Percentiles rank a stretch among this genome's conserved stretches.
phyloP scores from a whole-genome alignment of 768 basidiomycete genomes.

The Hygrophoropsis aurantiaca region DNA sequence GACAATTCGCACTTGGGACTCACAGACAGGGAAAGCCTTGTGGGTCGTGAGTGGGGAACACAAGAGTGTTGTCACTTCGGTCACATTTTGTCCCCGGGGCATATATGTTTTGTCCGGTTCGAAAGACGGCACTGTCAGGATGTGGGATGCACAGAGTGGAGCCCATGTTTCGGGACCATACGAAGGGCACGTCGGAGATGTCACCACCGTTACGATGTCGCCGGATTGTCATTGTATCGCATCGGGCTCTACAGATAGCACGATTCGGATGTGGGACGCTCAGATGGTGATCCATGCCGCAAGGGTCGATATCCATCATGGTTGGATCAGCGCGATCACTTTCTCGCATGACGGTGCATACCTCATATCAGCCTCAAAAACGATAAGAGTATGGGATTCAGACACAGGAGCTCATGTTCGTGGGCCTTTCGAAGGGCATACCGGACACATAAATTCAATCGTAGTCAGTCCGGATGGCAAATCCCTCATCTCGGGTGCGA shows the following conservation, averaged over 20 bases:
- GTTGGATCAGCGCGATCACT: not conserved
- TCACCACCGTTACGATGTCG: not conserved
- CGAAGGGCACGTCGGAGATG: not conserved
- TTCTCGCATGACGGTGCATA: not conserved
- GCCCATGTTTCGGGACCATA: not conserved
- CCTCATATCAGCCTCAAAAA: not conserved
- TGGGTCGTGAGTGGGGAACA: too few relatives aligned
- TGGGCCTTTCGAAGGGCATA: too few relatives aligned
- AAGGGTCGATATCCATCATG: not conserved
- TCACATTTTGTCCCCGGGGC: not conserved
- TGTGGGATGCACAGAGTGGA: not conserved
- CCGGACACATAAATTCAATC: not conserved
- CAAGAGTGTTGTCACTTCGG: too few relatives aligned
- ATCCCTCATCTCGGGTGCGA: not conserved
- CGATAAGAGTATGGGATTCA: not conserved
- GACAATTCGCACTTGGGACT: too few relatives aligned
- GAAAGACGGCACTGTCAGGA: not conserved
- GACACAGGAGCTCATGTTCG: not conserved
- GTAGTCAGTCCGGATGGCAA: not conserved
- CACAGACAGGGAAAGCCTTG: too few relatives aligned
- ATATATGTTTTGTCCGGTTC: not conserved
- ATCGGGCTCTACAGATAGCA: not conserved
- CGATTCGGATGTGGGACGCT: not conserved
- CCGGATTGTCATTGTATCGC: not conserved
- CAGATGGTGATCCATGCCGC: not conserved